phyloP scores from a whole-genome alignment of 1,284 basidiomycete genomes.

The Exobasidium cylindrosporum region DNA sequence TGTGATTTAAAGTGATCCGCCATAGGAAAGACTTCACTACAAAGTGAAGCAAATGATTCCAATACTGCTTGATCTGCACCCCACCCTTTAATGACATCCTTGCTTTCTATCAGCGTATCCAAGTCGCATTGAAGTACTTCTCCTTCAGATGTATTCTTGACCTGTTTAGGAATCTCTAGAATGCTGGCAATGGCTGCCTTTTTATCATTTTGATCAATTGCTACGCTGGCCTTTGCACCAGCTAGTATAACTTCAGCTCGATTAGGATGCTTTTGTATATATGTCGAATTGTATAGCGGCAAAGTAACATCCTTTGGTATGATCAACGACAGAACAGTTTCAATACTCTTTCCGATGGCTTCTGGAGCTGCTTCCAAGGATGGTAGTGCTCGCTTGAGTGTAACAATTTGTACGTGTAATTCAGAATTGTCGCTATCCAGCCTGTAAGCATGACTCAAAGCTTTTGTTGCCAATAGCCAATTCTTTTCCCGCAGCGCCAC shows the following conservation, averaged over 20 bases:
- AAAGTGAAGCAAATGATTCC: not conserved
- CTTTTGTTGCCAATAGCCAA: slow-evolving; percentile 72
- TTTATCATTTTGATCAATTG: not conserved
- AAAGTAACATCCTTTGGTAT: not conserved
- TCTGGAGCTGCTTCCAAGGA: not conserved
- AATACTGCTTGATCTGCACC: not conserved
- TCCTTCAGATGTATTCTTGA: not conserved
- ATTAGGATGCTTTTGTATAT: not conserved
- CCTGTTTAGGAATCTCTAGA: not conserved
- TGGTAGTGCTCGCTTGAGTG: slow-evolving; percentile 60
- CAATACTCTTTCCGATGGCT: slow-evolving; percentile 7
- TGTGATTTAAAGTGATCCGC: slow-evolving; percentile 1
- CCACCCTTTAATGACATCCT: not conserved
- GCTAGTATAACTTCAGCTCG: not conserved
- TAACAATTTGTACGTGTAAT: slow-evolving; percentile 69
- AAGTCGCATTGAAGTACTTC: not conserved
- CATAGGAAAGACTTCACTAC: not conserved
- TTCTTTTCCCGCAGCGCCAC: slow-evolving; percentile 77
- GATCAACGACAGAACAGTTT: not conserved
- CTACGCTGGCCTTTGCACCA: not conserved
- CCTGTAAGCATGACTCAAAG: slow-evolving; percentile 65
- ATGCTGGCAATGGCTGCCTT: not conserved
- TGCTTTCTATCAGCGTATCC: not conserved
- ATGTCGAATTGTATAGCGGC: not conserved
- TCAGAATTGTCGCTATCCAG: slow-evolving; percentile 66